Conservation (phyloP, 768 basidiomycete species). For the Russula dissimulans region DNA sequence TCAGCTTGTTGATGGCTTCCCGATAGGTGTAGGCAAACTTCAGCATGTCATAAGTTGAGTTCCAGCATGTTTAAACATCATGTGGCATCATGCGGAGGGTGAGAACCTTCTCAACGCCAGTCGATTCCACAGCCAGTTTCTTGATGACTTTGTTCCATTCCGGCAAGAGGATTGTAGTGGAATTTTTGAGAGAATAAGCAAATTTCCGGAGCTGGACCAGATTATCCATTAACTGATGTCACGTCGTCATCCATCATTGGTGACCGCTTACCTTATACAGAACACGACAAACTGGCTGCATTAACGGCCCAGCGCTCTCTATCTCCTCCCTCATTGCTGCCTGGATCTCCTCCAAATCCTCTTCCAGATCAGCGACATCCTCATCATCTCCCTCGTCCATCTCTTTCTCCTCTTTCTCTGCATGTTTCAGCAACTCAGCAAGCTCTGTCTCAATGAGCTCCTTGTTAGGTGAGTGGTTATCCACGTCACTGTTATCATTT, state of each 20-base stretch:
- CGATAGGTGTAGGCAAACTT: conserved; percentile 25
- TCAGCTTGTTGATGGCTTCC: conserved; percentile 20
- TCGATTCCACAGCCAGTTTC: not conserved
- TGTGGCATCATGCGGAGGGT: conserved; percentile 26
- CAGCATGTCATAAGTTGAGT: conserved; percentile 33
- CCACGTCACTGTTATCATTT: not conserved
- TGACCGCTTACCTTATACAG: too few species aligned
- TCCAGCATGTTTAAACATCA: conserved; percentile 33
- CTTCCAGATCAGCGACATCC: too few species aligned
- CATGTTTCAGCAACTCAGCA: not conserved
- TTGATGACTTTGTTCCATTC: conserved; percentile 22
- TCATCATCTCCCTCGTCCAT: too few species aligned
- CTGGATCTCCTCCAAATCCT: too few species aligned
- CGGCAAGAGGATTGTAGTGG: conserved; percentile 27
- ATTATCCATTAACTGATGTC: too few species aligned
- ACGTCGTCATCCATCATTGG: too few species aligned
- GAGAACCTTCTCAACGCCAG: conserved; percentile 2
- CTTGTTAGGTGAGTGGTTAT: not conserved
- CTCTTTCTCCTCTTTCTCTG: too few species aligned
- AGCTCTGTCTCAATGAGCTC: not conserved
- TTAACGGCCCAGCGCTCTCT: too few species aligned
- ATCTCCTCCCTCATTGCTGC: too few species aligned
- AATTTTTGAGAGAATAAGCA: conserved; percentile 21
- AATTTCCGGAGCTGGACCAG: conserved; percentile 2
- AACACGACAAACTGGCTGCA: too few species aligned